Evolutionary conservation across 2,329 filamentous ascomycete genomes (phyloP).

Genomic region (Ceratocystis diversiconidia): DNA sequence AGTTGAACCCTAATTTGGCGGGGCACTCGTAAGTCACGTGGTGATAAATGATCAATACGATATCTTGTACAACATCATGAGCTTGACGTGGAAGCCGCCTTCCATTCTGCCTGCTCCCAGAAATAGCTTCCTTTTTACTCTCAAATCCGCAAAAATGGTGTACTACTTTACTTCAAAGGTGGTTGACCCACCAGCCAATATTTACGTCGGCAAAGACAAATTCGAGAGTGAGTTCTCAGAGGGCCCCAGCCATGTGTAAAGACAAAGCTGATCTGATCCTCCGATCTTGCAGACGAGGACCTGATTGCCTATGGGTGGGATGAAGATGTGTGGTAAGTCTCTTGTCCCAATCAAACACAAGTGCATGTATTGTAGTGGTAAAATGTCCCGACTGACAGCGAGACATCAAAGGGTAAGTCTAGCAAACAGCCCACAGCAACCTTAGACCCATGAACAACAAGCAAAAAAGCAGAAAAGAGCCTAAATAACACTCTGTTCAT

Average conservation of each 20-base stretch:
- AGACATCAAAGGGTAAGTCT: background rate
- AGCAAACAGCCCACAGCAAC: background rate
- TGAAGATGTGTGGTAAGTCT: constrained; percentile 74
- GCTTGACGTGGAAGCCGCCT: background rate
- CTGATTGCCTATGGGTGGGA: constrained; percentile 90
- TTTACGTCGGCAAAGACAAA: constrained; percentile 98
- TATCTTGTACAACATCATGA: constrained; percentile 2
- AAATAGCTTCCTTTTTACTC: background rate
- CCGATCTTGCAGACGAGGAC: constrained; percentile 61
- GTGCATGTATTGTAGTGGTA: no score
- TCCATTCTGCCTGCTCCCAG: background rate
- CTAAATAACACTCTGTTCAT: background rate
- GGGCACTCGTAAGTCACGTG: background rate
- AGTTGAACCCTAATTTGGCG: background rate
- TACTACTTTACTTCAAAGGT: constrained; percentile 87
- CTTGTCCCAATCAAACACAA: no score
- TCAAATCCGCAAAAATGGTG: constrained; percentile 50
- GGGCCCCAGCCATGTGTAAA: background rate
- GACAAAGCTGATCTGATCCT: background rate
- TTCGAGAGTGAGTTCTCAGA: constrained; percentile 63
- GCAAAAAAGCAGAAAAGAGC: background rate
- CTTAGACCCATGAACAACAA: background rate
- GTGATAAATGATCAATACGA: background rate
- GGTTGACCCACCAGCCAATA: constrained; percentile 66
- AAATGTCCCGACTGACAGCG: background rate